These are phyloP conservation scores for Penicillium fimorum DNA, from an alignment of 495 filamentous ascomycete genomes.

Conservation along the genomic window DNA sequence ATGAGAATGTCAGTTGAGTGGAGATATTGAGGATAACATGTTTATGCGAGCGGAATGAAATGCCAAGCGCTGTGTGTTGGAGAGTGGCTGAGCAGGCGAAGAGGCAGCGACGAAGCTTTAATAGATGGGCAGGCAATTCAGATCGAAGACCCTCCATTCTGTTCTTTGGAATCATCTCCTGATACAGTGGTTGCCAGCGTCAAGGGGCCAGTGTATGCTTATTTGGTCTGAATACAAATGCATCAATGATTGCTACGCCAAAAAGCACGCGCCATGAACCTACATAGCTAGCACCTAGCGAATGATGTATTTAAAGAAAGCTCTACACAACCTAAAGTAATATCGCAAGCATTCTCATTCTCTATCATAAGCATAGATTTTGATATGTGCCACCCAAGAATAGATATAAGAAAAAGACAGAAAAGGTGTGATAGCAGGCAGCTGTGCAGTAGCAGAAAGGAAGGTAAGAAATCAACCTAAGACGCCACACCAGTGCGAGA, in stretches of 20 bases:
- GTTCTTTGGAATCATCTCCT: neutral
- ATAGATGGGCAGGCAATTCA: neutral
- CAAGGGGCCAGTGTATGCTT: neutral
- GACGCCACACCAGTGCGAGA: neutral
- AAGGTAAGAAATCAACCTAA: neutral
- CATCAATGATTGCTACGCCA: neutral
- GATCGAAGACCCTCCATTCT: neutral
- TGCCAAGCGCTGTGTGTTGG: neutral
- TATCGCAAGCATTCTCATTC: neutral
- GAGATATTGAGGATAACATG: neutral
- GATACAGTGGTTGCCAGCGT: neutral
- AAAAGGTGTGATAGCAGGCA: neutral
- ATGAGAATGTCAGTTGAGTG: neutral
- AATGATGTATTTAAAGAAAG: neutral
- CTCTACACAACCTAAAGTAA: neutral
- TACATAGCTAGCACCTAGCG: neutral
- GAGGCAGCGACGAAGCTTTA: no score
- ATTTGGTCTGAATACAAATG: neutral
- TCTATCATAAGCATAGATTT: neutral
- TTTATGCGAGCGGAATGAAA: neutral
- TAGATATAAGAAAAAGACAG: neutral
- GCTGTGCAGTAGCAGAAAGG: neutral
- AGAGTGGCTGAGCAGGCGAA: neutral
- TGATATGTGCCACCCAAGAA: neutral
- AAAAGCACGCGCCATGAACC: neutral